Evolutionary conservation across 805 yeast species (phyloP).

Genomic region (Kregervanrija pseudodelftensis): DNA sequence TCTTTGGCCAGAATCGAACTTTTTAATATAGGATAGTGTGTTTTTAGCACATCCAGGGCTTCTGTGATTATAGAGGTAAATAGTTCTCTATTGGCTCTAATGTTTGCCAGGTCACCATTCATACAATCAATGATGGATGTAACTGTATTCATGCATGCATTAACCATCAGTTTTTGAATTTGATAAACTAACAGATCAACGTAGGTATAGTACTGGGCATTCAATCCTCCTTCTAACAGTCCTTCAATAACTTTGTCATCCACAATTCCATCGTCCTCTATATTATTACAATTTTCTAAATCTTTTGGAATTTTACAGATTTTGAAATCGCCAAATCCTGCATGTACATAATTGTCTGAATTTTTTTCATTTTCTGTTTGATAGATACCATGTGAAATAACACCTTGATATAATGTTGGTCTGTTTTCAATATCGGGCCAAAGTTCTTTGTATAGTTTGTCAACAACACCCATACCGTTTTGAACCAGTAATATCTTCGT

Average conservation of each 20-base stretch:
- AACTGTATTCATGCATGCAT: slow-evolving; percentile 77
- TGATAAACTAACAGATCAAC: slow-evolving; percentile 48
- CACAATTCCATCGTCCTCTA: slow-evolving; percentile 3
- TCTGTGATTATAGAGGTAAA: slow-evolving; percentile 39
- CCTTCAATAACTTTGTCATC: slow-evolving; percentile 18
- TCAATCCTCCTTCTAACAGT: slow-evolving; percentile 24
- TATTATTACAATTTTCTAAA: slow-evolving; percentile 1
- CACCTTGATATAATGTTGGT: slow-evolving; percentile 67
- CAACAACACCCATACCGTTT: slow-evolving; percentile 75
- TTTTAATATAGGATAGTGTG: slow-evolving; percentile 22
- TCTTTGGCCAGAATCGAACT: slow-evolving; percentile 27
- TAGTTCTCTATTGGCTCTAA: slow-evolving; percentile 28
- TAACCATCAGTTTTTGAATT: slow-evolving; percentile 68
- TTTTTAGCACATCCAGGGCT: slow-evolving; percentile 34
- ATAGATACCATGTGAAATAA: slow-evolving; percentile 79
- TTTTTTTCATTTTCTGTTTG: slow-evolving; percentile 24
- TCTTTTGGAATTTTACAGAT: slow-evolving; percentile 49
- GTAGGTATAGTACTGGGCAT: slow-evolving; percentile 28
- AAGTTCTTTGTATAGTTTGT: slow-evolving; percentile 37
- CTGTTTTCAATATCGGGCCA: slow-evolving; percentile 43
- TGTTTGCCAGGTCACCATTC: slow-evolving; percentile 64
- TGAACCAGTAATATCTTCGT: slow-evolving; percentile 68
- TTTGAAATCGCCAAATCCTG: slow-evolving; percentile 62
- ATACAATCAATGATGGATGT: slow-evolving; percentile 71
- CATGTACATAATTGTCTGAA: slow-evolving; percentile 49